These are phyloP conservation scores for Phytophthora chlamydospora DNA, from an alignment of 352 stramenopile genomes.

Conservation along the genomic window DNA sequence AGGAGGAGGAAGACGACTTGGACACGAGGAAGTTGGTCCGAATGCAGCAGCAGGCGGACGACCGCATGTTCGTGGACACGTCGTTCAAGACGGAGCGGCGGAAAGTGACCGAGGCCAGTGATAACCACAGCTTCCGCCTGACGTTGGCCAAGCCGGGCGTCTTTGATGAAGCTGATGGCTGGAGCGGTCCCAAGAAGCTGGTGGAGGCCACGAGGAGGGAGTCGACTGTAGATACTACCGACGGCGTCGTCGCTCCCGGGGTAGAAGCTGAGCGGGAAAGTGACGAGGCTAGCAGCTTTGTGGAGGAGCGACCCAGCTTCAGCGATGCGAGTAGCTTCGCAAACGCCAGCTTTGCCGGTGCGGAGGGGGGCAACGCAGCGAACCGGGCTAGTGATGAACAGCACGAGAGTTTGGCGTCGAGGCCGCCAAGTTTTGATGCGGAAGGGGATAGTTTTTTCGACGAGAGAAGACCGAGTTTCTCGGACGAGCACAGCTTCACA, in stretches of 20 bases:
- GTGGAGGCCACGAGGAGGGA: conserved; percentile 5
- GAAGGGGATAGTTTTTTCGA: conserved; percentile 27
- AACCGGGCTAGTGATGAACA: not conserved
- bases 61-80: conserved; percentile 47
- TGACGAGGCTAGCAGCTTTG: conserved; percentile 2
- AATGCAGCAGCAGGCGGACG: conserved; percentile 62
- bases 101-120: not conserved
- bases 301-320: conserved; percentile 6
- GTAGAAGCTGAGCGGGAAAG: not conserved
- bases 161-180: conserved; percentile 3
- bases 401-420: conserved; percentile 23
- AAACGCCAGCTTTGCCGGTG: not conserved
- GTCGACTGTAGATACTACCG: not conserved
- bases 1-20: conserved; percentile 41
- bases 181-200: conserved; percentile 14
- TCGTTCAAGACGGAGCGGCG: conserved; percentile 36
- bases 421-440: conserved; percentile 27
- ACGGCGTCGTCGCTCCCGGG: not conserved
- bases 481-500: conserved; percentile 32
- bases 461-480: conserved; percentile 28
- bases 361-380: not conserved
- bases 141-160: conserved; percentile 19
- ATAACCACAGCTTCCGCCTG: conserved; percentile 25
- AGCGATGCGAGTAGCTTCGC: conserved; percentile 15
- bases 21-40: conserved; percentile 31